These are phyloP conservation scores for Gossypium sturtianum DNA, from an alignment of 345 rosid genomes.

Conservation along the genomic window DNA sequence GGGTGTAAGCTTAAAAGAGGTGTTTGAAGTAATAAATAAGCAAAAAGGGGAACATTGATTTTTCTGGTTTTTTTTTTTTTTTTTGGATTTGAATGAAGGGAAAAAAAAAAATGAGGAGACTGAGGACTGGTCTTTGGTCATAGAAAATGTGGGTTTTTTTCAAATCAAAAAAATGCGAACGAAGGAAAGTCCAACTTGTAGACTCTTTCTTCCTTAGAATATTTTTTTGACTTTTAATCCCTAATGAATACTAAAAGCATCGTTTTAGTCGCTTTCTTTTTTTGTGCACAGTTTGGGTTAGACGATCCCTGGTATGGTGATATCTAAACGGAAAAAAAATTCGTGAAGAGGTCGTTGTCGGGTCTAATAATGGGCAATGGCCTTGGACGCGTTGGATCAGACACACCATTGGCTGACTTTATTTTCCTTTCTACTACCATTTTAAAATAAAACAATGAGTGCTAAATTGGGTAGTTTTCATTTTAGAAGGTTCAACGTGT, in stretches of 20 bases:
- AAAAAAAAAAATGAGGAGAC: neutral
- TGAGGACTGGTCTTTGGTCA: slow-evolving; percentile 32
- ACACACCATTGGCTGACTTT: no score
- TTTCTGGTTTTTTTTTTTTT: neutral
- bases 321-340: neutral
- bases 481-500: no score
- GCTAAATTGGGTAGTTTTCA: no score
- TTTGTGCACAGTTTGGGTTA: neutral
- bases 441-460: no score
- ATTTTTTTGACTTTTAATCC: neutral
- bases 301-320: neutral
- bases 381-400: no score
- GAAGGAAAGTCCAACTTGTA: slow-evolving; percentile 20
- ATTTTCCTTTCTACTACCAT: no score
- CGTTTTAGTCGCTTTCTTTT: neutral
- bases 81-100: neutral
- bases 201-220: slow-evolving; percentile 25
- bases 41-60: neutral
- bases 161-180: no score
- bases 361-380: no score
- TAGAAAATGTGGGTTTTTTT: neutral
- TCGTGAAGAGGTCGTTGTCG: no score
- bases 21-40: neutral
- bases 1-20: neutral
- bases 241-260: neutral